Evolutionary conservation across 371 early-diverging fungal species (phyloP).

Genomic region (Apophysomyces sp.): DNA sequence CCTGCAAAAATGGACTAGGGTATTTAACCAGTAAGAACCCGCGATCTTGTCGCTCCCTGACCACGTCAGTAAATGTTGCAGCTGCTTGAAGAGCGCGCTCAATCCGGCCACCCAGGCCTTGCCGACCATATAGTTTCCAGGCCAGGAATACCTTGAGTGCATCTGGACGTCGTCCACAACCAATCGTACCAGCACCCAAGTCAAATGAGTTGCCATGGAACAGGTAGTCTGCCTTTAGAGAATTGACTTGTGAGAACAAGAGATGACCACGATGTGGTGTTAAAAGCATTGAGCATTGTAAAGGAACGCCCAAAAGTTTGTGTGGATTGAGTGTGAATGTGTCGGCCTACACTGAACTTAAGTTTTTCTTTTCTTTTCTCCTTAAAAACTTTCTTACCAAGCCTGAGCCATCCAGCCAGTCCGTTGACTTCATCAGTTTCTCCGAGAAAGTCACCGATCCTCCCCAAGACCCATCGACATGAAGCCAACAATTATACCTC

Average conservation of each 20-base stretch:
- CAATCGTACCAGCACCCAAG: constrained; percentile 81
- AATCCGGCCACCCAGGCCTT: constrained; percentile 52
- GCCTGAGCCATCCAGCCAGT: constrained; percentile 55
- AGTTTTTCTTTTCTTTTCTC: background rate
- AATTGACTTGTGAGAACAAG: constrained; percentile 58
- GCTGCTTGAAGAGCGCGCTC: constrained; percentile 50
- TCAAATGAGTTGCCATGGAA: constrained; percentile 77
- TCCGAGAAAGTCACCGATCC: constrained; percentile 71
- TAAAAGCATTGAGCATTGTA: constrained; percentile 81
- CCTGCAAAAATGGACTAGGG: constrained; percentile 50
- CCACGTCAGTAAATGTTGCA: constrained; percentile 30
- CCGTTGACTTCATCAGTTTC: constrained; percentile 27
- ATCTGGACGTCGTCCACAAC: constrained; percentile 86
- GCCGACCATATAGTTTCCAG: constrained; percentile 77
- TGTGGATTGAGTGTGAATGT: constrained; percentile 85
- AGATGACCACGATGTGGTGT: constrained; percentile 51
- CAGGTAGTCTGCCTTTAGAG: constrained; percentile 69
- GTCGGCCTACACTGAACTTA: constrained; percentile 45
- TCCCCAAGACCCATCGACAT: constrained; percentile 88
- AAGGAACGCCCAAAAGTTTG: constrained; percentile 82
- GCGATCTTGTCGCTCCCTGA: constrained; percentile 20
- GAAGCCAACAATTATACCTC: constrained; percentile 76
- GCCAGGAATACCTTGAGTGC: constrained; percentile 81
- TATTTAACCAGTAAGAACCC: constrained; percentile 37
- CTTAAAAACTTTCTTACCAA: constrained; percentile 28